These are phyloP conservation scores for Boletus edulis DNA, from an alignment of 768 basidiomycete genomes.

Conservation along the genomic window DNA sequence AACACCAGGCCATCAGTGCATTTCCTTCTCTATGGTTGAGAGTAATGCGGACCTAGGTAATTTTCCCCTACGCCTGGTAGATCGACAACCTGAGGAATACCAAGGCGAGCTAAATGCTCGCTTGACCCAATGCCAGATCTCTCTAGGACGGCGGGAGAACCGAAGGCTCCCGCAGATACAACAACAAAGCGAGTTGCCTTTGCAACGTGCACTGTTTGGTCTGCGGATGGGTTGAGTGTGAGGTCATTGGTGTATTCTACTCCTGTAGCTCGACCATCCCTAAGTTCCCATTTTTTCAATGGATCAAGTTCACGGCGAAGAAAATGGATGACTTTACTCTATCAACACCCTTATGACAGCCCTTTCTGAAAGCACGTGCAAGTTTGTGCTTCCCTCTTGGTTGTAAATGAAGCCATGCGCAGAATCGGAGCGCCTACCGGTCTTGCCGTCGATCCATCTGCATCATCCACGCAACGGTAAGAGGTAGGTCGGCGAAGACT, in stretches of 20 bases:
- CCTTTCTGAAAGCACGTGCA: constrained; percentile 39
- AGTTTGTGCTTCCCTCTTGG: constrained; percentile 40
- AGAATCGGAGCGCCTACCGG: constrained; percentile 55
- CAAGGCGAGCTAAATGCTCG: constrained; percentile 43
- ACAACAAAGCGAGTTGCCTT: constrained; percentile 46
- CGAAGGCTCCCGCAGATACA: constrained; percentile 52
- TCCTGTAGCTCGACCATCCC: constrained; percentile 39
- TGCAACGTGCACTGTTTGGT: constrained; percentile 24
- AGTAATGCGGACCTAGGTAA: constrained; percentile 43
- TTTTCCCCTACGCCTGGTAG: constrained; percentile 77
- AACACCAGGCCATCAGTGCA: neutral
- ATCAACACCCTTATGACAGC: constrained; percentile 49
- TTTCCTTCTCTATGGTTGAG: neutral
- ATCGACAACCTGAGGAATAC: constrained; percentile 52
- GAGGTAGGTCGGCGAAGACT: neutral
- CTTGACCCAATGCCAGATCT: constrained; percentile 66
- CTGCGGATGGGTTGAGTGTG: constrained; percentile 18
- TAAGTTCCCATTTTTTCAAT: neutral
- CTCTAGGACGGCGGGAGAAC: constrained; percentile 55
- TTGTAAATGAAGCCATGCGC: constrained; percentile 54
- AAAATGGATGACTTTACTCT: constrained; percentile 34
- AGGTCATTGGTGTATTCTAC: constrained; percentile 48
- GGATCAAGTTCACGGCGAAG: neutral
- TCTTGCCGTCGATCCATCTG: constrained; percentile 53
- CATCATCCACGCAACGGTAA: neutral